Evolutionary conservation across 129 eudicot genomes (phyloP), one percentile per base, ranked within the genome.

Genomic region (Artemisia tridentata): DNA sequence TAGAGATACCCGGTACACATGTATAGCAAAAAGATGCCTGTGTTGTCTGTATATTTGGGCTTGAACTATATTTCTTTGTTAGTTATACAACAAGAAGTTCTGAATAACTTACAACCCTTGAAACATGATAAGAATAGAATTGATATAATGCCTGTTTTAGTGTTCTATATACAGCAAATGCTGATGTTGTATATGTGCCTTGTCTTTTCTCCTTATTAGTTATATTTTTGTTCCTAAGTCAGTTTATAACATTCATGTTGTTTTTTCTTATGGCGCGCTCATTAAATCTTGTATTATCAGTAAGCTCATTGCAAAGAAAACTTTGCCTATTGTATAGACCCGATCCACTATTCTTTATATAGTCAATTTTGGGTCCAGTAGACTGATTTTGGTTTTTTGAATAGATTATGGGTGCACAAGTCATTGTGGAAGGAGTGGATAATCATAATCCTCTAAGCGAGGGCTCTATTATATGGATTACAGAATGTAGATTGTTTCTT

Each of bases 401-500:
- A 61, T 83, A 93, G 99, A 75, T 87, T 11, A 46, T 93, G 43
- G 97, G 96, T n/a, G 53, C 91, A 49, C 97, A 90, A 79, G 89
- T 95, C 18, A 74, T 90, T 52, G 91, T 95, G 27, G 95, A 95
- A 84, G 93, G 97, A 41, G 81, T 81, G 60, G 93, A 90, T 70
- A 84, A 79, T 63, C 99, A 93, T 67, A 75, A 80, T 51, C 97
- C 96, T 9, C 89, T 95, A 31, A 82, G 69, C 38, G 97, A 95
- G 60, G 93, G 97, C 47, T 95, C 97, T 10, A 86, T 95, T 63
- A 61, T 95, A 31, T 95, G 99, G 99, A 82, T 95, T 46, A 84
- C 97, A 3, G 89, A 88, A 74, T 84, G 72, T 69, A 77, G 97
- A 78, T 80, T n/a, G n/a, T n/a, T n/a, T n/a, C n/a, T n/a, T n/a